Evolutionary conservation across 2,329 filamentous ascomycete species (phyloP), one percentile per base, ranked within the genome.

Genomic region (Ilyonectria destructans): DNA sequence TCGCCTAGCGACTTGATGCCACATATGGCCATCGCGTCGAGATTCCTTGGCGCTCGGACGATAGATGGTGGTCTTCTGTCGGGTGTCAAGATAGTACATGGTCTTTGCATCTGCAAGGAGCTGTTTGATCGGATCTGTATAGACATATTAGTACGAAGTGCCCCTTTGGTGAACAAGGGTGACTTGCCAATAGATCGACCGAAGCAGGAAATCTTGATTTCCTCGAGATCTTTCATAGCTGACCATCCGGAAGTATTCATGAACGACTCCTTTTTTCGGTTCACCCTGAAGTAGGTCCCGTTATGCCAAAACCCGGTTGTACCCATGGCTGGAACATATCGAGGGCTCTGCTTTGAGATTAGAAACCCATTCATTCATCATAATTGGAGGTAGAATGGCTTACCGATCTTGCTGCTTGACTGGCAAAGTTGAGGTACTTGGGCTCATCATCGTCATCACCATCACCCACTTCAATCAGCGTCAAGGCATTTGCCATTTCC

Each of bases 51-150:
- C 80, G 19, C 82, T 81, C 0, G 87, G 87, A 19, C 88, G 84
- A 74, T 88, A 89, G 71, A 91, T 87, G 40, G 85, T 85, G 2
- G 89, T 91, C 71, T 87, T 86, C n/a, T 86, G 85, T 59, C 86
- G 82, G 71, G 88, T 85, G 63, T 86, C 84, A 33, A 81, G 78
- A 70, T 86, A 87, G 74, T 86, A 89, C 49, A 84, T 75, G 23
- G 83, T 80, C 74, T 89, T 89, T 40, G 86, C 85, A 66, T 88
- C 84, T 33, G 83, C 81, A 2, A 91, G 81, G 7, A 91, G 82
- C 23, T 79, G 73, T 78, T 90, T 90, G 77, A 91, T 87, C 2
- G 88, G 88, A 17, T 83, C 83, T 80, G 3, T 26, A 6, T 26
- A 6, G 26, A 26, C 26, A 26, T 26, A 26, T 26, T 26, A 26